A percentile compares a stretch with the other conserved stretches of the same genome.
phyloP scores from a whole-genome alignment of 495 filamentous ascomycete genomes.

The Apodospora peruviana region DNA sequence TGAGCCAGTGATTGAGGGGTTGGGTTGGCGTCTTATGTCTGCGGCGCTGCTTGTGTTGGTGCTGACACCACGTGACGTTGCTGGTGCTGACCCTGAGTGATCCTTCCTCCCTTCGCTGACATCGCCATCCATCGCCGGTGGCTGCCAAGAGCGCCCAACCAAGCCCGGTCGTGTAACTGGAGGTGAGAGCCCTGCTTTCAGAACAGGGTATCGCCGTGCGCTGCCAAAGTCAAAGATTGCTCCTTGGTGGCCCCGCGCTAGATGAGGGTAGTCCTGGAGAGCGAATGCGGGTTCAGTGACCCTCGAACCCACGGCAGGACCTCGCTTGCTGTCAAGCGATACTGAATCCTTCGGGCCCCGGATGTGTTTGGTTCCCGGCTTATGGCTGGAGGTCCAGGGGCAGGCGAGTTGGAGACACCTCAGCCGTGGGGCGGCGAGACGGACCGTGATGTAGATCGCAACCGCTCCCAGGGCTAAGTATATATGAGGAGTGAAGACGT shows the following conservation, averaged over 20 bases:
- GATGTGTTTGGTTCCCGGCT: slow-evolving; percentile 1
- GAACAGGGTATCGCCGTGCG: slow-evolving; percentile 5
- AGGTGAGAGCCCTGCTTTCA: slow-evolving; percentile 6
- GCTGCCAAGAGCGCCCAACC: slow-evolving; percentile 8
- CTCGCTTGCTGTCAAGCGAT: slow-evolving; percentile 8
- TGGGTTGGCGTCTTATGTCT: slow-evolving; percentile 8
- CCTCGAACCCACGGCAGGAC: slow-evolving; percentile 6
- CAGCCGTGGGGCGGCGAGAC: slow-evolving; percentile 1
- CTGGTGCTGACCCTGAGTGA: slow-evolving; percentile 16
- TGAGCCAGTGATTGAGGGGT: slow-evolving; percentile 10
- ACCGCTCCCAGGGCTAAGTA: slow-evolving; percentile 25
- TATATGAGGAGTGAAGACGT: slow-evolving; percentile 23
- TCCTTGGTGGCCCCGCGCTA: slow-evolving; percentile 2
- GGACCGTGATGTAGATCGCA: slow-evolving; percentile 14
- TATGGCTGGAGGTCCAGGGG: neutral
- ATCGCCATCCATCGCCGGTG: slow-evolving; percentile 18
- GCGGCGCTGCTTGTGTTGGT: slow-evolving; percentile 10
- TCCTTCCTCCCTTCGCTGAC: slow-evolving; percentile 13
- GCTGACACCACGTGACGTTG: slow-evolving; percentile 28
- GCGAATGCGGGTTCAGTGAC: neutral
- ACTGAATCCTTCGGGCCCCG: slow-evolving; percentile 13
- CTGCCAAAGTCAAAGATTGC: neutral
- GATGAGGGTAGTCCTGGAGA: neutral
- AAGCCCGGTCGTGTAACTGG: slow-evolving; percentile 5
- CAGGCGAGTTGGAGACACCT: neutral